phyloP scores from a whole-genome alignment of 768 basidiomycete species.

The Pisolithus marmoratus region DNA sequence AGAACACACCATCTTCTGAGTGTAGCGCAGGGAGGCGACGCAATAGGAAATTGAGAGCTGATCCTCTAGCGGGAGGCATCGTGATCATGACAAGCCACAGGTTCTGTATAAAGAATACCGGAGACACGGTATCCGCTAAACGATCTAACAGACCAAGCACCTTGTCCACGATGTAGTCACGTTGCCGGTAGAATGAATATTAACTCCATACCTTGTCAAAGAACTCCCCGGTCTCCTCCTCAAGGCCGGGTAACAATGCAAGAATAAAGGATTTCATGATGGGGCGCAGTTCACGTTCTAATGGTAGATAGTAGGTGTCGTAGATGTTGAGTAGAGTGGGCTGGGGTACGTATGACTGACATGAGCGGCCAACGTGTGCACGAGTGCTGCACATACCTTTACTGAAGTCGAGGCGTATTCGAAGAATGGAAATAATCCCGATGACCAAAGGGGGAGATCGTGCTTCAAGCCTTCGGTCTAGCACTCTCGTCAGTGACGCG shows the following conservation, averaged over 20 bases:
- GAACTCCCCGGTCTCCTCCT: constrained; percentile 97
- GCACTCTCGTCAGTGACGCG: constrained; percentile 5
- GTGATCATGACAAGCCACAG: constrained; percentile 93
- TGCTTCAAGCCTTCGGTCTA: constrained; percentile 82
- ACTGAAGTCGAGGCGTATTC: constrained; percentile 99
- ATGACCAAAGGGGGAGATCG: constrained; percentile 91
- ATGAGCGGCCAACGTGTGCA: not conserved
- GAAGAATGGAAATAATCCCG: constrained; percentile 96
- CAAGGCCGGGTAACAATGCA: constrained; percentile 88
- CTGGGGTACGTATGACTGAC: constrained; percentile 30
- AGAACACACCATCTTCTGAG: constrained; percentile 58
- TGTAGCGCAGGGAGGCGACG: constrained; percentile 70
- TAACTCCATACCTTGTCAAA: constrained; percentile 68
- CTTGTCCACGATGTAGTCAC: constrained; percentile 33
- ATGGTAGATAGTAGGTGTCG: constrained; percentile 85
- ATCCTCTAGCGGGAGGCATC: constrained; percentile 76
- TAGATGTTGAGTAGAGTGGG: constrained; percentile 89
- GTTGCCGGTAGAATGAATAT: not conserved
- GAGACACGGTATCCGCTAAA: constrained; percentile 77
- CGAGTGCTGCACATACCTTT: constrained; percentile 48
- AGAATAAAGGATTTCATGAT: constrained; percentile 93
- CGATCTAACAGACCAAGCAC: constrained; percentile 76
- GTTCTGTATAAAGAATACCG: constrained; percentile 91
- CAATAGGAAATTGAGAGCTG: constrained; percentile 82
- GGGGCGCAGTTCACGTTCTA: constrained; percentile 76